Evolutionary conservation across 2,329 filamentous ascomycete species (phyloP).

Genomic region (Ramularia endophylla): DNA sequence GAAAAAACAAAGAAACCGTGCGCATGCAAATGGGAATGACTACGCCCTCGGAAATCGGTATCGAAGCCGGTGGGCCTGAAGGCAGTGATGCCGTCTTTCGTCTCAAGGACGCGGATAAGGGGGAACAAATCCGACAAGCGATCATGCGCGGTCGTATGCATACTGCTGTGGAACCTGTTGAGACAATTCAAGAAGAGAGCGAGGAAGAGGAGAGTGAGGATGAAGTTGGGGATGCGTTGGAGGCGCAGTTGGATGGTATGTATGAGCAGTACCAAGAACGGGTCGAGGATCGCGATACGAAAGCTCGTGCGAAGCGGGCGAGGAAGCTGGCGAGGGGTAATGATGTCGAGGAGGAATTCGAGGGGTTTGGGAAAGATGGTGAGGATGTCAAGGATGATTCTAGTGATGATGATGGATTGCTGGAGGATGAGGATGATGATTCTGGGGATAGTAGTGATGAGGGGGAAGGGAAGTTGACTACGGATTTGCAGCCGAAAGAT

Average conservation of each 20-base stretch:
- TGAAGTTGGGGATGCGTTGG: conserved; percentile 73
- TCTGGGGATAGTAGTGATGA: conserved; percentile 50
- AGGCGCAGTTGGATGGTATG: conserved; percentile 78
- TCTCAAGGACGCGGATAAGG: conserved; percentile 74
- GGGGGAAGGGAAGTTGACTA: conserved; percentile 47
- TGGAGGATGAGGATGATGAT: conserved; percentile 55
- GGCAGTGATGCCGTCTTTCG: conserved; percentile 74
- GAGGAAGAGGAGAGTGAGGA: conserved; percentile 58
- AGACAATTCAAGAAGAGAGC: conserved; percentile 37
- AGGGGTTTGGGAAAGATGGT: conserved; percentile 67
- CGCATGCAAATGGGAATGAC: conserved; percentile 97
- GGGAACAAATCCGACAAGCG: conserved; percentile 62
- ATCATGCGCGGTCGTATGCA: conserved; percentile 71
- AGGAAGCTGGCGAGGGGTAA: conserved; percentile 52
- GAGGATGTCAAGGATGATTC: conserved; percentile 48
- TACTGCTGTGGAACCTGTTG: conserved; percentile 51
- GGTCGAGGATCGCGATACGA: conserved; percentile 73
- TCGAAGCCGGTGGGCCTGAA: conserved; percentile 56
- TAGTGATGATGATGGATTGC: conserved; percentile 49
- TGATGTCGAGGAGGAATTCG: conserved; percentile 82
- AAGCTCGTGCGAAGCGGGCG: conserved; percentile 84
- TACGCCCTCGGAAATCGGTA: conserved; percentile 89
- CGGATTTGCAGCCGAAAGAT: conserved; percentile 51
- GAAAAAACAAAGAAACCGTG: conserved; percentile 90
- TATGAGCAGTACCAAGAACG: conserved; percentile 81